Percentiles rank a stretch among this genome's conserved stretches.
phyloP scores from a whole-genome alignment of 257 asterid genomes.

The Petunia axillaris region DNA sequence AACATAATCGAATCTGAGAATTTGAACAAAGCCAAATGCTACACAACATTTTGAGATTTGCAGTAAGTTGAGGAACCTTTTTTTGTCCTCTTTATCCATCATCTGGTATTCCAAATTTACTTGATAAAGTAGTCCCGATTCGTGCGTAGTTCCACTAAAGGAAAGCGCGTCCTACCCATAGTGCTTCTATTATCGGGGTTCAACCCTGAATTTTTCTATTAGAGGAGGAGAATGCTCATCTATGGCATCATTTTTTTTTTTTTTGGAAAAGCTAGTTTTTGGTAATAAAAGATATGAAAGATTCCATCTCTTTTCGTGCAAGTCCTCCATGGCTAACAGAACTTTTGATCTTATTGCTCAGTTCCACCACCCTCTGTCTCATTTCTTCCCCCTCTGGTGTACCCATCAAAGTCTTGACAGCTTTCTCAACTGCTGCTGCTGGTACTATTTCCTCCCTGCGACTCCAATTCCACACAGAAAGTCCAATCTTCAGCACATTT shows the following conservation, averaged over 20 bases:
- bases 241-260: no score
- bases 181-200: no score
- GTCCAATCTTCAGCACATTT: background rate
- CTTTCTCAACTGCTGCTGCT: background rate
- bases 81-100: no score
- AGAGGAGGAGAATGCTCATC: no score
- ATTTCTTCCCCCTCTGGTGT: background rate
- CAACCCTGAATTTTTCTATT: no score
- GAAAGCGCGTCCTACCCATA: no score
- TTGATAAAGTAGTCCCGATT: no score
- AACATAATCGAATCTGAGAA: background rate
- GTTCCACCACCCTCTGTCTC: background rate
- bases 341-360: background rate
- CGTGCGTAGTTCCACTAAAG: no score
- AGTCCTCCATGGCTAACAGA: background rate
- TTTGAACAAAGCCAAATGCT: background rate
- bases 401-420: background rate
- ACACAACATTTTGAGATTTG: background rate
- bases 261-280: no score
- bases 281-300: background rate
- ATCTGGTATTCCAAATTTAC: no score
- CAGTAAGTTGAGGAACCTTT: background rate
- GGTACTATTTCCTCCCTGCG: background rate
- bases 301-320: background rate
- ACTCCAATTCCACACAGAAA: background rate